Evolutionary conservation across 225 moss, liverwort and hornwort species (phyloP).

Genomic region (Pseudoscleropodium purum): DNA sequence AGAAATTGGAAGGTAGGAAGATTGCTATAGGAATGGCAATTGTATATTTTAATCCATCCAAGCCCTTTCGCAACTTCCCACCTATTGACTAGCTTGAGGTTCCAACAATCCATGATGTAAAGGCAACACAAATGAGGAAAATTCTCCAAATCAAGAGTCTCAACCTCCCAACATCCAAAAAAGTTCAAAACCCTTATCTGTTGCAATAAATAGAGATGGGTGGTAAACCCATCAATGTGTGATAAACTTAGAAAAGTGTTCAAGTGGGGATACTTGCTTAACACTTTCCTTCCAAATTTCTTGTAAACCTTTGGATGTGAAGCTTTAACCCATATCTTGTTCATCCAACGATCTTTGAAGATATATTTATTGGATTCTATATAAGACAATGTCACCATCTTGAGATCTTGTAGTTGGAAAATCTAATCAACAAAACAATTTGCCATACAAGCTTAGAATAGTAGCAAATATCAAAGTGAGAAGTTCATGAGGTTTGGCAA

Average conservation of each 20-base stretch:
- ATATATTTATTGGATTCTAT: rapidly evolving
- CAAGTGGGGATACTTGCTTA: background rate
- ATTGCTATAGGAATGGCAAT: rapidly evolving
- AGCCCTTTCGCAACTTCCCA: background rate
- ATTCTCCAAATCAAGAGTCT: background rate
- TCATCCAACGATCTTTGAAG: rapidly evolving
- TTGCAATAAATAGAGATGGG: rapidly evolving
- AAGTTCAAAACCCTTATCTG: background rate
- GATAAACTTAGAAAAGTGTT: background rate
- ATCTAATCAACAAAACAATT: background rate
- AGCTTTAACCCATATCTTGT: rapidly evolving
- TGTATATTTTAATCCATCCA: rapidly evolving
- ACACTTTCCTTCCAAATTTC: background rate
- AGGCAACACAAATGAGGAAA: background rate
- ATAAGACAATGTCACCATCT: rapidly evolving
- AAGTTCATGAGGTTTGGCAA: rapidly evolving
- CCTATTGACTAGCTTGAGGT: background rate
- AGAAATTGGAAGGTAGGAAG: background rate
- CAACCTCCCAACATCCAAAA: rapidly evolving
- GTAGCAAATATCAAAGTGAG: rapidly evolving
- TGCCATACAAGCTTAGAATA: no score
- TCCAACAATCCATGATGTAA: rapidly evolving
- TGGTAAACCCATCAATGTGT: rapidly evolving
- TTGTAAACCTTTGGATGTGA: background rate
- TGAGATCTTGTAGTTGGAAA: rapidly evolving